These are phyloP conservation scores for Hirschfeldia incana DNA, from an alignment of 345 rosid species.

Conservation along the genomic window DNA sequence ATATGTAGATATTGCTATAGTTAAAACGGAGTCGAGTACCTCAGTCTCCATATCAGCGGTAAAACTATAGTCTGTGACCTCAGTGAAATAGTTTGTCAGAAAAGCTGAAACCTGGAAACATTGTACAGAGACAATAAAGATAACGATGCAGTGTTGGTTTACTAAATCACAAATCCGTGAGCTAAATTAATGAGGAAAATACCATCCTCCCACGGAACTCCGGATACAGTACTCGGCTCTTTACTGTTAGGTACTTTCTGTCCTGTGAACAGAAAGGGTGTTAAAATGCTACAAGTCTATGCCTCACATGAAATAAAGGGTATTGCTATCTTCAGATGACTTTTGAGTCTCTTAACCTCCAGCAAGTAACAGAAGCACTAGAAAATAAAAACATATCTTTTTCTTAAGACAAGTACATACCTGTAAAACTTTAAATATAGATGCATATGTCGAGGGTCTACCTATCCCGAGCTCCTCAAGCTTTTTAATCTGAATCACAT, in stretches of 20 bases:
- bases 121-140: conserved; percentile 13
- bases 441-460: conserved; percentile 96
- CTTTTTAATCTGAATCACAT: conserved; percentile 75
- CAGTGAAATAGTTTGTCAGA: conserved; percentile 81
- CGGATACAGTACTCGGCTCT: conserved; percentile 67
- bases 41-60: conserved; percentile 99
- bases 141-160: not conserved
- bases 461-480: conserved; percentile 99
- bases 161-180: conserved; percentile 18
- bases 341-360: conserved; percentile 2
- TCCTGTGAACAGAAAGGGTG: conserved; percentile 56
- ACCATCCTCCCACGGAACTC: conserved; percentile 99
- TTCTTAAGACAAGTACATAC: conserved; percentile 40
- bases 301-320: conserved; percentile 24
- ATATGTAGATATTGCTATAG: conserved; percentile 7
- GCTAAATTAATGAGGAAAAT: conserved; percentile 35
- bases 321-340: conserved; percentile 5
- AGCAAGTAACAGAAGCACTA: conserved; percentile 8
- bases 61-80: conserved; percentile 92
- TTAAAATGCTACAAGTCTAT: conserved; percentile 13
- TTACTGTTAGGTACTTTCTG: conserved; percentile 75
- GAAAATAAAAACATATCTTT: too few species aligned
- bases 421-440: conserved; percentile 85
- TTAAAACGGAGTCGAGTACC: conserved; percentile 43
- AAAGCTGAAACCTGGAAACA: conserved; percentile 86